Evolutionary conservation across 2,329 filamentous ascomycete genomes (phyloP).

Genomic region (Fusarium guadeloupense): DNA sequence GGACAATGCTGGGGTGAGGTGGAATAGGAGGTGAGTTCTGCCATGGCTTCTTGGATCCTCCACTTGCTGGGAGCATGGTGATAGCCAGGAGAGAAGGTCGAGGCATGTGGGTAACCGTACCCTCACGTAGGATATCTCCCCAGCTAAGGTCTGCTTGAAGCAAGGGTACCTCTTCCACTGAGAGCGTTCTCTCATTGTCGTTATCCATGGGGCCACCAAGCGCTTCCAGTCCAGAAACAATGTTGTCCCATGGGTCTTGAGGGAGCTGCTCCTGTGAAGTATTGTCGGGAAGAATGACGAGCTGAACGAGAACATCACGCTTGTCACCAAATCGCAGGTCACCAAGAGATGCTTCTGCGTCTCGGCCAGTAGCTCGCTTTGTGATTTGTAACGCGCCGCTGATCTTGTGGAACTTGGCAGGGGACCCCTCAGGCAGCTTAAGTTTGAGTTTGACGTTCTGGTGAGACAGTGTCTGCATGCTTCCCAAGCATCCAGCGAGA

Average conservation of each 20-base stretch:
- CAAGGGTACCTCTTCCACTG: constrained; percentile 92
- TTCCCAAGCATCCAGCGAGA: constrained; percentile 89
- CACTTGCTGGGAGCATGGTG: constrained; percentile 83
- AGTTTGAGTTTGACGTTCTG: constrained; percentile 98
- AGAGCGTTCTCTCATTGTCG: constrained; percentile 83
- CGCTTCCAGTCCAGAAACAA: constrained; percentile 93
- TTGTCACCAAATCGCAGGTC: constrained; percentile 97
- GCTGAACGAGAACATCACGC: constrained; percentile 89
- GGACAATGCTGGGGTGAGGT: constrained; percentile 92
- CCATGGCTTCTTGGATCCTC: constrained; percentile 72
- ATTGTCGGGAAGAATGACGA: constrained; percentile 90
- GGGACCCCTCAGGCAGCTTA: constrained; percentile 92
- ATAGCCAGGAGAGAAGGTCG: constrained; percentile 92
- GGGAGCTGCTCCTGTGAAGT: constrained; percentile 83
- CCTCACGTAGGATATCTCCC: constrained; percentile 92
- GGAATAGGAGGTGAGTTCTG: constrained; percentile 81
- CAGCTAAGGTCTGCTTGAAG: constrained; percentile 95
- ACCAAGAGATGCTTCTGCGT: constrained; percentile 90
- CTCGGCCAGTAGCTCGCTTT: constrained; percentile 91
- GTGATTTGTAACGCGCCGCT: constrained; percentile 95
- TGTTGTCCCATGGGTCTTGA: constrained; percentile 96
- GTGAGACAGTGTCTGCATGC: constrained; percentile 93
- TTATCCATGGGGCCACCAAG: constrained; percentile 87
- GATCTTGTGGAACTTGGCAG: constrained; percentile 98
- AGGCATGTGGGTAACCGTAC: constrained; percentile 83